Evolutionary conservation across 2,329 filamentous ascomycete genomes (phyloP), one percentile per base, ranked within the genome.

Genomic region (Aspergillus uvarum): DNA sequence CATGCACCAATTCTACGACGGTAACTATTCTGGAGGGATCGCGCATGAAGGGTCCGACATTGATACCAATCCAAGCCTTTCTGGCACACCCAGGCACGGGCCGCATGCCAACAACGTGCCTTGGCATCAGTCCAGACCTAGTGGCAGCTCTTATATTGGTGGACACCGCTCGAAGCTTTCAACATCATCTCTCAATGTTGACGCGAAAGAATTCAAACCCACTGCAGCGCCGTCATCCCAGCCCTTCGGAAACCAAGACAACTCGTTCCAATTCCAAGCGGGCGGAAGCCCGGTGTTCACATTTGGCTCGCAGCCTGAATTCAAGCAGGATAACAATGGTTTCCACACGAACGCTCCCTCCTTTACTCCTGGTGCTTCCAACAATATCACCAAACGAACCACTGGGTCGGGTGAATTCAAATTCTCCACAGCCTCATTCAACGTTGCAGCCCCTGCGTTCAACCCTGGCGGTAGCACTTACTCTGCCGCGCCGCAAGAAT

Each of bases 181-280:
- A 0, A 76, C 88, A 48, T 91, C 92, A 0, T 93, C 88, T 66
- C 84, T 98, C 67, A 98, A 98, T 68, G 92, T 96, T 31, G 86
- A 89, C 63, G 94, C 94, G 0, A 90, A 92, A 51, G 91, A 95
- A 70, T 97, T 97, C 81, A 91, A 89, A 58, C 84, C 85, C 6
- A 75, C 75, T 38, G 77, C 78, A 16, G 78, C 81, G 2, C 85
- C 85, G 67, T 78, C 76, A 48, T 77, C 82, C 16, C 77, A 74
- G 16, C 72, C 72, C 47, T 77, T 78, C 61, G 73, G 80, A 2
- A 81, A 81, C 16, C 76, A 76, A 49, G 71, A 72, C 49, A 72
- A 73, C 56, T 67, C 70, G 22, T 82, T 83, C 68, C 75, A 79
- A 57, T 77, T 79, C 63, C 70, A 70, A 32, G 68, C 63, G 38